Conservation (phyloP, 345 rosid species). For the Firmiana major region DNA sequence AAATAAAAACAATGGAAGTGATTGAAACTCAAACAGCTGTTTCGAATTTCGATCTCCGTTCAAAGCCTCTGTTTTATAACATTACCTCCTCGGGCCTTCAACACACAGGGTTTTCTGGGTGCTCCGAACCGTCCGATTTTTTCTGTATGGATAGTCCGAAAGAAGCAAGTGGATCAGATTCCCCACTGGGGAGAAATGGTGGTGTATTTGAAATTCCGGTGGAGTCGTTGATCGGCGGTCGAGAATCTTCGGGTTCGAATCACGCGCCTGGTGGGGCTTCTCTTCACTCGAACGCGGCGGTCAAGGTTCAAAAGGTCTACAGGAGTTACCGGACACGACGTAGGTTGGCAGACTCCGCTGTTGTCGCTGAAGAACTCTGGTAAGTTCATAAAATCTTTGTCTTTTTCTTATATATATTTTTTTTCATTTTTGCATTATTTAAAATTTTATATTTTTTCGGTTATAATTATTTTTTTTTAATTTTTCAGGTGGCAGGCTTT, state of each 20-base stretch:
- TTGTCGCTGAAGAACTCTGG: conserved; percentile 91
- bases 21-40: conserved; percentile 26
- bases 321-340: conserved; percentile 93
- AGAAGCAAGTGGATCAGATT: neutral
- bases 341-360: conserved; percentile 77
- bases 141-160: neutral
- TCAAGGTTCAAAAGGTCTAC: conserved; percentile 78
- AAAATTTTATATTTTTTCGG: neutral
- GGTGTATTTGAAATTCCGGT: neutral
- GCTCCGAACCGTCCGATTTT: conserved; percentile 2
- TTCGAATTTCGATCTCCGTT: conserved; percentile 34
- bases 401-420: neutral
- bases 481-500: conserved; percentile 79
- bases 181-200: neutral
- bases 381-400: conserved; percentile 13
- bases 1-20: conserved; percentile 35
- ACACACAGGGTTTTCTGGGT: neutral
- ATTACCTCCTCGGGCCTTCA: conserved; percentile 20
- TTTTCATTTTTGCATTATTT: neutral
- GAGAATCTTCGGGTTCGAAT: neutral
- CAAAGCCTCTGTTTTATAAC: conserved; percentile 34
- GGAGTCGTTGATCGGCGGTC: neutral
- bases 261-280: conserved; percentile 9
- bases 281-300: conserved; percentile 39
- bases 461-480: neutral